These are phyloP conservation scores for Rhizoclosmatium globosum DNA, from an alignment of 192 early-diverging fungal genomes.

Conservation along the genomic window DNA sequence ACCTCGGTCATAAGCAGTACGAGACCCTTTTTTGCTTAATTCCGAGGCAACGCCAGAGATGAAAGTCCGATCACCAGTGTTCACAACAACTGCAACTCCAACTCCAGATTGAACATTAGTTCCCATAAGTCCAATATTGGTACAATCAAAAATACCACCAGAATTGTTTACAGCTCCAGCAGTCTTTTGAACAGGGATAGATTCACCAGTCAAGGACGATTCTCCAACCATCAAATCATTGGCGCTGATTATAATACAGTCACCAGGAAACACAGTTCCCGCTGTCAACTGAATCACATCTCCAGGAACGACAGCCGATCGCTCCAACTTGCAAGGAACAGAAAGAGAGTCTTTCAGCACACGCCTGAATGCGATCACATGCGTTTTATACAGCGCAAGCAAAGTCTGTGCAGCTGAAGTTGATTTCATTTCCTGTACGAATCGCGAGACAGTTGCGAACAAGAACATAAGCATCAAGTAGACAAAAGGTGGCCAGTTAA, in stretches of 20 bases:
- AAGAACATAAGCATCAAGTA: neutral
- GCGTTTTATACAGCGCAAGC: neutral
- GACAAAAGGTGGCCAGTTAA: neutral
- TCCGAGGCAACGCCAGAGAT: constrained; percentile 54
- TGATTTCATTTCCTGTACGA: neutral
- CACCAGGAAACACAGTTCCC: neutral
- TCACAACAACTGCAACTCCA: constrained; percentile 55
- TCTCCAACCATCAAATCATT: neutral
- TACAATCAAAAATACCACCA: constrained; percentile 31
- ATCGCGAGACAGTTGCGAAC: neutral
- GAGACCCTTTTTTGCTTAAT: constrained; percentile 34
- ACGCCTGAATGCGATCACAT: neutral
- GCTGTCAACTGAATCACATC: neutral
- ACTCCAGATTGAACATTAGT: constrained; percentile 60
- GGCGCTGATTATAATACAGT: neutral
- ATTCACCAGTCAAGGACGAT: neutral
- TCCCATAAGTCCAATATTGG: constrained; percentile 52
- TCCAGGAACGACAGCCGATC: neutral
- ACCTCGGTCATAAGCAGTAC: constrained; percentile 56
- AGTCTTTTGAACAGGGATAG: neutral
- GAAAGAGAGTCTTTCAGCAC: neutral
- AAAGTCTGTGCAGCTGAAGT: neutral
- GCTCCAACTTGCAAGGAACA: neutral
- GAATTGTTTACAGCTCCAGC: neutral
- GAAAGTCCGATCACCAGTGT: constrained; percentile 56